Evolutionary conservation across 2,329 filamentous ascomycete genomes (phyloP).

Genomic region (Dothiorella sarmentorum): DNA sequence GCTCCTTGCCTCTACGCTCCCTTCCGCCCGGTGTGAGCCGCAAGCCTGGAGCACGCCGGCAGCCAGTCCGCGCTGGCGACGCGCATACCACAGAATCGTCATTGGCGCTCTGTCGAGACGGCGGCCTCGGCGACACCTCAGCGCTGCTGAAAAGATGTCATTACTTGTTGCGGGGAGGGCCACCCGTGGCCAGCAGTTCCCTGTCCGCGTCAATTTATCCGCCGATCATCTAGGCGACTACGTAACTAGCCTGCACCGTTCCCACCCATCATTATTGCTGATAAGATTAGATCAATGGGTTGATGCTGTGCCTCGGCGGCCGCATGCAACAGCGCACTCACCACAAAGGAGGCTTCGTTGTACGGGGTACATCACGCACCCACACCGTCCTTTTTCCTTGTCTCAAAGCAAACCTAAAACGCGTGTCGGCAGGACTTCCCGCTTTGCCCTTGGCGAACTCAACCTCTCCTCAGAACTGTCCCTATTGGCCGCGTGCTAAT

Average conservation of each 20-base stretch:
- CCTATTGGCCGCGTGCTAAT: neutral
- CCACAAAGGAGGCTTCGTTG: neutral
- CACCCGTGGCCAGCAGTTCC: too few species aligned
- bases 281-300: constrained; percentile 3
- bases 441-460: neutral
- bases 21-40: constrained; percentile 8
- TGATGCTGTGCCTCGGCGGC: neutral
- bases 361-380: neutral
- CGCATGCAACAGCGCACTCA: constrained; percentile 9
- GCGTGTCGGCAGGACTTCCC: neutral
- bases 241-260: neutral
- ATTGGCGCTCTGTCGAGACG: neutral
- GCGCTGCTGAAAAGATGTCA: neutral
- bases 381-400: neutral
- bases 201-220: neutral
- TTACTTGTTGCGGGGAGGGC: constrained; percentile 3
- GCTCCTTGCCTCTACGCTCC: constrained; percentile 9
- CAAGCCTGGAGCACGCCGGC: constrained; percentile 10
- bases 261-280: too few species aligned
- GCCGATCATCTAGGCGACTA: neutral
- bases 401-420: too few species aligned
- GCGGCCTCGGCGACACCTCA: neutral
- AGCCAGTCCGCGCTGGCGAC: neutral
- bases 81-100: neutral
- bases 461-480: neutral